phyloP scores from a whole-genome alignment of 148 eudicot species.

The Silene conica region DNA sequence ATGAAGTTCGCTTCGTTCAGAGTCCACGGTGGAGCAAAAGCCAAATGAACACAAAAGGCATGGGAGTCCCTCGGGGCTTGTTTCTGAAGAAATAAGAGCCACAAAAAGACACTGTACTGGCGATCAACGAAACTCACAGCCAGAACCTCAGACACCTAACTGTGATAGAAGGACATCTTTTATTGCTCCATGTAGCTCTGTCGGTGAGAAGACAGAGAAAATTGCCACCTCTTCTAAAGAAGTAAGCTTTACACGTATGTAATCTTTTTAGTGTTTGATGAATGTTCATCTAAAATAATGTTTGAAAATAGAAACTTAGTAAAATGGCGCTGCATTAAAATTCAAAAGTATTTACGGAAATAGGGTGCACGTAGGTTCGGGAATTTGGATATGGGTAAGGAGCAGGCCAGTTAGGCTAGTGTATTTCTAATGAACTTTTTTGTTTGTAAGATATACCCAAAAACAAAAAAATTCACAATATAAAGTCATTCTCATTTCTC shows the following conservation, averaged over 20 bases:
- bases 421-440: too few relatives aligned
- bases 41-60: conserved; percentile 47
- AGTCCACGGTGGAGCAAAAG: conserved; percentile 30
- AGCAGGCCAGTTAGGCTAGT: too few relatives aligned
- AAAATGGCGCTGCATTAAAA: too few relatives aligned
- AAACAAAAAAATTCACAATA: too few relatives aligned
- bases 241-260: conserved; percentile 29
- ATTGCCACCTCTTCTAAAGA: conserved; percentile 27
- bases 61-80: conserved; percentile 48
- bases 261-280: neutral
- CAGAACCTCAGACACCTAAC: conserved; percentile 25
- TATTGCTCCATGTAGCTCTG: conserved; percentile 18
- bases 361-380: too few relatives aligned
- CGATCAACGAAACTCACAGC: conserved; percentile 25
- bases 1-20: conserved; percentile 41
- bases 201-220: conserved; percentile 28
- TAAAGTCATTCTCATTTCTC: too few relatives aligned
- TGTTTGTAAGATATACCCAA: too few relatives aligned
- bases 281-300: too few relatives aligned
- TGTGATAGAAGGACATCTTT: conserved; percentile 23
- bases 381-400: too few relatives aligned
- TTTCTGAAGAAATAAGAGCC: conserved; percentile 39
- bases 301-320: too few relatives aligned
- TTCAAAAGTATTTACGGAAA: too few relatives aligned
- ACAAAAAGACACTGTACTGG: conserved; percentile 50